phyloP scores from a whole-genome alignment of 176 grass and related monocot species.

The Lolium rigidum region DNA sequence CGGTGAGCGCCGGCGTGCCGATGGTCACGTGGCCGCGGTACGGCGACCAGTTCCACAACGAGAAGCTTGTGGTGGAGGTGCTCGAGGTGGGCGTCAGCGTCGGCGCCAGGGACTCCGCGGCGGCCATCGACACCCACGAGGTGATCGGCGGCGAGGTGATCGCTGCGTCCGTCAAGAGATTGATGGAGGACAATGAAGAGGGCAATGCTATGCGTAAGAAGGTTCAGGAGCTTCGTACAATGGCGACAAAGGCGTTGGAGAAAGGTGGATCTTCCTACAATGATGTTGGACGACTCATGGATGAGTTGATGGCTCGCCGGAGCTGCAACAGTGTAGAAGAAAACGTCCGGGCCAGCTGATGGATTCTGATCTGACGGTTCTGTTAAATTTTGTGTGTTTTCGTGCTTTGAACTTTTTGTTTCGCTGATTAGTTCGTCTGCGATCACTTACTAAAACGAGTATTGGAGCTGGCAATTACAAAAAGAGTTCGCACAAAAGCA shows the following conservation, averaged over 20 bases:
- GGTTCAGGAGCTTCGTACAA: not conserved
- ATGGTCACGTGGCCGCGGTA: slow-evolving; percentile 10
- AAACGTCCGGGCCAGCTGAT: not conserved
- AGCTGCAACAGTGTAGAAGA: not conserved
- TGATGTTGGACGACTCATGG: not conserved
- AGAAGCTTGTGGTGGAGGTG: not conserved
- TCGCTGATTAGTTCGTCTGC: too few species aligned
- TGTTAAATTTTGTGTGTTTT: too few species aligned
- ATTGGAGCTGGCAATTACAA: too few species aligned
- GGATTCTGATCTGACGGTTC: not conserved
- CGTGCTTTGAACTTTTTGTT: too few species aligned
- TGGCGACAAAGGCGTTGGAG: not conserved
- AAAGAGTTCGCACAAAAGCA: too few species aligned
- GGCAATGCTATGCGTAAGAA: not conserved
- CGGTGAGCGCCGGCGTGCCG: not conserved
- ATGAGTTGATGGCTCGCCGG: not conserved
- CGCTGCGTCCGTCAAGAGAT: not conserved
- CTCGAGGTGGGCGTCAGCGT: not conserved
- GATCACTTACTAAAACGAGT: too few species aligned
- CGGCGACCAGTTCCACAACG: not conserved
- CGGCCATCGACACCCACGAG: not conserved
- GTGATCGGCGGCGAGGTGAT: not conserved
- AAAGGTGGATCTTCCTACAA: not conserved
- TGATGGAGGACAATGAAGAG: not conserved
- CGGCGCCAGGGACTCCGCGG: not conserved